Base-by-base conservation (phyloP, 2,329 filamentous ascomycete genomes). In the Cladosporium sp. region DNA sequence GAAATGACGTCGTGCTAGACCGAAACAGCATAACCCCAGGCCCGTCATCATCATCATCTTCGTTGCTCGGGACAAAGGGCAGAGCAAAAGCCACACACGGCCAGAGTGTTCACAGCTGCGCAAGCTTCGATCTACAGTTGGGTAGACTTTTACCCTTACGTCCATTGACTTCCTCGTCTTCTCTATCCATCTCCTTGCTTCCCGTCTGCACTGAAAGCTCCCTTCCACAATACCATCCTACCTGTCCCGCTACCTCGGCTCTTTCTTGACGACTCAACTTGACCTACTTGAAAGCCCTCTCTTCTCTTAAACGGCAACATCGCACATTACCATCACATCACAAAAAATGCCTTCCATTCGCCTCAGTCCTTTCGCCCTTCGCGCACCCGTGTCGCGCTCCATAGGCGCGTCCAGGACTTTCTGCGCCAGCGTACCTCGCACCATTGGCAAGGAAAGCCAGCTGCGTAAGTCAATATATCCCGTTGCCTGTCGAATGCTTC, bases 371-470 rank as follows among this genome's bases (percentile, higher is more conserved):
- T 69, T 74, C 63, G 67, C 69, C 49, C 28, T 55, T 31, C 52
- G 52, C 52, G 52, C 52, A 33, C 73, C 69, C 70, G 74, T 69
- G 63, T 68, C 65, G 69, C 72, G 46, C 21, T 57, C 59, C 46
- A 49, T 62, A 8, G 59, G 58, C 66, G 69, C 61, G 46, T 58
- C 57, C 58, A 71, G 74, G 57, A 77, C 68, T 37, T 79, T 81
- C 70, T 76, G 75, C 68, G 78, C 78, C 46, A 76, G 75, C 66
- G 72, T 37, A 11, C 76, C 28, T 79, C 79, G 46, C 33, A 49
- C 60, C 3, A 49, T 49, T 16, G 49, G 60, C 66, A 83, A 83
- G 74, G 81, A 83, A 71, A 74, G 75, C 46, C 72, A 75, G 64
- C 76, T 81, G 40, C 75, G 81, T 83, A 80, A 49, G 80, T 71